Evolutionary conservation across 2,329 filamentous ascomycete species (phyloP).

Genomic region (Aureobasidium sp.): DNA sequence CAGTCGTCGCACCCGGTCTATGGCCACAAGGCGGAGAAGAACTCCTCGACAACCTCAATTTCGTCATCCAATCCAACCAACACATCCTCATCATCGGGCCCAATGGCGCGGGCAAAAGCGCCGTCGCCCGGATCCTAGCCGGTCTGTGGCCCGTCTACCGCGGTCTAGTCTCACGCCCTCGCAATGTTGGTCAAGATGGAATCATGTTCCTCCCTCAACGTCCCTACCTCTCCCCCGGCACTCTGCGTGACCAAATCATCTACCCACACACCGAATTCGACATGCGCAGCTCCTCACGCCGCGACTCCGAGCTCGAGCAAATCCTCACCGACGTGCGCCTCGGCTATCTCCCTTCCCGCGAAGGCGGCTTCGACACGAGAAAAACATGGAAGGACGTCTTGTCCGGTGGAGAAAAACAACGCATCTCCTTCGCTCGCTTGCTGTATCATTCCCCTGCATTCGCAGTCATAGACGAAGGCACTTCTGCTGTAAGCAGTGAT

Average conservation of each 20-base stretch:
- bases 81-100: constrained; percentile 90
- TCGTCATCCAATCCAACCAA: constrained; percentile 83
- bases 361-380: constrained; percentile 91
- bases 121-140: constrained; percentile 77
- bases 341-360: constrained; percentile 80
- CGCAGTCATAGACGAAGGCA: constrained; percentile 91
- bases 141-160: constrained; percentile 95
- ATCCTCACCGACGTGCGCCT: constrained; percentile 77
- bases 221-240: constrained; percentile 85
- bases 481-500: constrained; percentile 85
- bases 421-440: constrained; percentile 81
- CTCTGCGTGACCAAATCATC: constrained; percentile 91
- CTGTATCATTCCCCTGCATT: constrained; percentile 93
- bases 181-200: constrained; percentile 60
- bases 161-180: constrained; percentile 80
- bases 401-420: constrained; percentile 94
- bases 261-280: constrained; percentile 93
- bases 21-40: constrained; percentile 90
- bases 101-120: constrained; percentile 89
- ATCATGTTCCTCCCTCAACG: constrained; percentile 98
- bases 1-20: constrained; percentile 77
- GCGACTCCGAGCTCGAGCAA: constrained; percentile 66
- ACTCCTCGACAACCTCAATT: constrained; percentile 75
- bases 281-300: constrained; percentile 73
- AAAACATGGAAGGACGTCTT: constrained; percentile 99